Evolutionary conservation across 495 filamentous ascomycete genomes (phyloP), one percentile per base, ranked within the genome.

Genomic region (Pyrenula massariospora): DNA sequence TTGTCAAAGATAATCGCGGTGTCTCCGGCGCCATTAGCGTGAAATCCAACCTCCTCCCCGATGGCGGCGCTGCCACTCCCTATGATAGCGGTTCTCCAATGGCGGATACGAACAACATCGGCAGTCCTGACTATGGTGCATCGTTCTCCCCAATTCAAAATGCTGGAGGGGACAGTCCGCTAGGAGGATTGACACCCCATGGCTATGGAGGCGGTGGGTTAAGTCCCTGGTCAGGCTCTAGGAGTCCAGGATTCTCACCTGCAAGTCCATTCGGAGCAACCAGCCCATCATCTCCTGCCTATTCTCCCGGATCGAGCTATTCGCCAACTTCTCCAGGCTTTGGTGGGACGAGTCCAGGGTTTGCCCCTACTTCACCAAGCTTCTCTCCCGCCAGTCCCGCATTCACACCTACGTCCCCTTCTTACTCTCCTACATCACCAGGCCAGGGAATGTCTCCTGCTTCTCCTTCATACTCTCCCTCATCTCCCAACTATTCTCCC

Each of bases 31-130:
- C 82, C 53, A 84, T 93, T 67, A 80, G 82, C 5, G 76, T 83
- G 50, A 91, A 88, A 71, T 86, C 84, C 56, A 76, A 76, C 24
- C 80, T 84, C 54, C 66, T 77, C 25, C 76, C 84, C 47, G 89
- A 91, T 56, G 50, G 22, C 5, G 93, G 93, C 59, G 87, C 90
- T 48, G 87, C 89, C 22, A 99, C 93, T 20, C 94, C 94, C 5
- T 99, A 99, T 67, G 93, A 96, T 62, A 86, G 83, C 49, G 88
- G 85, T 54, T 96, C 93, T 23, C 93, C 93, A 5, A 83, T 91
- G 77, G 82, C 83, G 25, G 91, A 91, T 61, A 84, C 78, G 55
- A 83, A 83, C 12, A 87, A 84, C 69, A 75, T 87, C 58, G 79
- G 86, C 57, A 86, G 87, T 5, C 85, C 88, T 24, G 87, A 89